Evolutionary conservation across 2,329 filamentous ascomycete genomes (phyloP).

Genomic region (Sporothrix euskadiensis): DNA sequence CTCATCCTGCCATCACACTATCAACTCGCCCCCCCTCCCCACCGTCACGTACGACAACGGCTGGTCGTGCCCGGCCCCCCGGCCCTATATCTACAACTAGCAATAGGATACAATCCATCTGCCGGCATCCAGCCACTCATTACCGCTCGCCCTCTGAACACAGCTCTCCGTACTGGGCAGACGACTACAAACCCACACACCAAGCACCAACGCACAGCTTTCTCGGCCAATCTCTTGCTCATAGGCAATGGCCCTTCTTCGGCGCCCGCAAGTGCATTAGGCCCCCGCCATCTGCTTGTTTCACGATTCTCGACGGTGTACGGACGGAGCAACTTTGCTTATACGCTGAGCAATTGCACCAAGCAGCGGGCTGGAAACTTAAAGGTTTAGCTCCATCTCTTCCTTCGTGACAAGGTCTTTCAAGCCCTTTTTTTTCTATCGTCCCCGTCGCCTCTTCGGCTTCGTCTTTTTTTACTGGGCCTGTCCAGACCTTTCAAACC

Average conservation of each 20-base stretch:
- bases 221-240: background rate
- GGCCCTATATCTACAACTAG: background rate
- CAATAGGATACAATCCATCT: background rate
- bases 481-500: background rate
- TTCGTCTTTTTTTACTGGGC: background rate
- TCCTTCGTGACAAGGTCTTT: background rate
- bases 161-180: background rate
- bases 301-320: background rate
- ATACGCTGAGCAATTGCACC: background rate
- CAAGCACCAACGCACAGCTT: background rate
- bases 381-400: constrained; percentile 1
- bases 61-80: constrained; percentile 18
- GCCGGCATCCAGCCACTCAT: constrained; percentile 1
- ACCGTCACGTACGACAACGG: constrained; percentile 18
- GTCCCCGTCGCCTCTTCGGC: background rate
- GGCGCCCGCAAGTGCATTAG: constrained; percentile 23
- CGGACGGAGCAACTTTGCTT: background rate
- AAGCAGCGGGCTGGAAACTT: background rate
- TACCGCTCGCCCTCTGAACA: background rate
- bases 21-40: background rate
- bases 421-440: background rate
- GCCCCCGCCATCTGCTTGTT: background rate
- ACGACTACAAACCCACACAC: background rate
- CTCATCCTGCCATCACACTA: background rate
- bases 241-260: constrained; percentile 27